phyloP scores from a whole-genome alignment of 1,139 yeast genomes.

The Suhomyces taliae region DNA sequence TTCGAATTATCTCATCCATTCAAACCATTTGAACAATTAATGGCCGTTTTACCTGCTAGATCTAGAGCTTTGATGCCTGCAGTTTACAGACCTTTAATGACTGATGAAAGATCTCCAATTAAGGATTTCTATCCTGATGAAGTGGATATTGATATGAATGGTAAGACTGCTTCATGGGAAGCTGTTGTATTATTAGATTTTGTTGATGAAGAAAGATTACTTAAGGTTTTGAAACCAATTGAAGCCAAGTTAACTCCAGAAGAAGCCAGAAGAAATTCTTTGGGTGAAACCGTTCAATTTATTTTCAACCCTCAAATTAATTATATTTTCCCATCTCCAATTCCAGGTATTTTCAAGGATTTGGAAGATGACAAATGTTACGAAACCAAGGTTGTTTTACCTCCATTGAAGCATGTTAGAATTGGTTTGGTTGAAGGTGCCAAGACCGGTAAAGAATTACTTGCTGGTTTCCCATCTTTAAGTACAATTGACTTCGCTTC shows the following conservation, averaged over 20 bases:
- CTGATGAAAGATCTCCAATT: slow-evolving; percentile 86
- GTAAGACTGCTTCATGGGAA: slow-evolving; percentile 96
- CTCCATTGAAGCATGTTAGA: slow-evolving; percentile 48
- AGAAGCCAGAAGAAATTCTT: slow-evolving; percentile 70
- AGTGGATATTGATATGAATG: slow-evolving; percentile 88
- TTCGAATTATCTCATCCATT: slow-evolving; percentile 80
- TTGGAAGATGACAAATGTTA: slow-evolving; percentile 76
- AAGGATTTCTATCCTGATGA: slow-evolving; percentile 87
- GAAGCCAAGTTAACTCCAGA: slow-evolving; percentile 63
- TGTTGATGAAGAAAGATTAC: slow-evolving; percentile 78
- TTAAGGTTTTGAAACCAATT: slow-evolving; percentile 66
- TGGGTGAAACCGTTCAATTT: slow-evolving; percentile 70
- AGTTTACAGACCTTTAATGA: slow-evolving; percentile 79
- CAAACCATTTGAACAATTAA: slow-evolving; percentile 91
- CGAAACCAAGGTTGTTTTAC: slow-evolving; percentile 56
- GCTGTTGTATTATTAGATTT: slow-evolving; percentile 95
- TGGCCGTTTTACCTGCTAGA: slow-evolving; percentile 97
- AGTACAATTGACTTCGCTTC: slow-evolving; percentile 62
- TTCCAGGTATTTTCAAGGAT: slow-evolving; percentile 76
- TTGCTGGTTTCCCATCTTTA: slow-evolving; percentile 91
- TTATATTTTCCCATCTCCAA: slow-evolving; percentile 69
- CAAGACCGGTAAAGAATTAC: slow-evolving; percentile 61
- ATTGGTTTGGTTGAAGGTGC: slow-evolving; percentile 72
- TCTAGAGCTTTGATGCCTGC: slow-evolving; percentile 79
- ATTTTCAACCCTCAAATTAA: slow-evolving; percentile 76